Base-by-base conservation (phyloP, 164 flowering plant genomes). In the Chimonanthus praecox region DNA sequence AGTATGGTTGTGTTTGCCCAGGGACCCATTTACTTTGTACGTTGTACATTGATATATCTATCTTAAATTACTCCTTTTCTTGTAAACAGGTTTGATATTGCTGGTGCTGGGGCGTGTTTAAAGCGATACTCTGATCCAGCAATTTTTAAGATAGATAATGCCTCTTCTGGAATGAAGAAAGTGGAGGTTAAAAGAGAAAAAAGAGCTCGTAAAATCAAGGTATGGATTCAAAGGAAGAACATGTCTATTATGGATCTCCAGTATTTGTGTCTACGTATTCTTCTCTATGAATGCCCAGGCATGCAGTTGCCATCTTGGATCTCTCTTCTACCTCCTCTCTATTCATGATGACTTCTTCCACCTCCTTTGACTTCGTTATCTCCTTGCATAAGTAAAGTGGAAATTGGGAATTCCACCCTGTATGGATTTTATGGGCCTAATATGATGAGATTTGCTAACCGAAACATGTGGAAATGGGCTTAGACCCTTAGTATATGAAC, bases 111-210 rank as follows among this genome's bases (percentile, higher is more conserved):
- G 73, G 93, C 98, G 69, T 94, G 98, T 82, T 84, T 90, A 76
- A 96, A 94, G 83, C 87, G 99, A 64, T 96, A 90, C 77, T 86
- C 97, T 50, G 97, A 96, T 84, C 99, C 99, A 64, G 92, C 99
- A 72, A 88, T 89, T 77, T 92, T 88, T 74, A 94, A 86, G 85
- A 78, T 75, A 44, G 93, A 91, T 75, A 44, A 85, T 47, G 64
- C 83, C 64, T 71, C 82, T 69, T 76, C 81, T 79, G 84, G 50
- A 70, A 73, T 69, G 50, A 63, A 80, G 47, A 77, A 71, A 68
- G 46, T 63, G 49, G 87, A 88, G 43, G 72, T 78, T 75, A 90
- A 79, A 43, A 88, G 90, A 81, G 97, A 89, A 70, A 90, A 85
- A 82, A 93, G 77, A 86, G 64, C 76, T 20, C 91, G 91, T 9